Evolutionary conservation across 176 grass and related monocot genomes (phyloP), one percentile per base, ranked within the genome.

Genomic region (barley (Hordeum vulgare)): DNA sequence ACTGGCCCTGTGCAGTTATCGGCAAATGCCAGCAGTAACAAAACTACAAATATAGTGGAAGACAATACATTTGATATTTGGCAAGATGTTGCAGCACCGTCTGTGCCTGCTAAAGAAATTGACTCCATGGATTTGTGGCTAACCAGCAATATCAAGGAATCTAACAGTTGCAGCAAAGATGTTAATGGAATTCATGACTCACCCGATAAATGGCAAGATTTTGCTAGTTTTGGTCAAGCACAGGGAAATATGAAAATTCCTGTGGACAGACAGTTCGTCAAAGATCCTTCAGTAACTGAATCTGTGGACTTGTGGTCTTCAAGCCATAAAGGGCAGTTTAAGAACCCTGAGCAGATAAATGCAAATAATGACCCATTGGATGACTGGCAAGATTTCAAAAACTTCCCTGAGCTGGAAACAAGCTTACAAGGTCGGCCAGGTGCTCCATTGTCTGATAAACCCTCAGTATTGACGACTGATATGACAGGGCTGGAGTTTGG

Each of bases 201-300:
- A 29, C 36, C 83, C 18, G 87, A 83, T 85, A 89, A 78, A 79
- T 95, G 93, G 90, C 85, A 88, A 66, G 86, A 88, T 88, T 91
- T 95, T 81, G 77, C 88, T 80, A 81, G 77, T 85, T 92, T 80
- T 75, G 74, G 53, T 86, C 74, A 77, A 84, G 63, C 26, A 75
- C 68, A 64, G 21, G 17, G 29, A 74, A 85, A 47, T 72, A 67
- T 41, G 34, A 27, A 61, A 77, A 72, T 17, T 83, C 44, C 21
- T 64, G 80, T 66, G 74, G 49, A 84, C 83, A 81, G 80, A 20
- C 69, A 69, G 26, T 40, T 66, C 4, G 6, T 29, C 18, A 75
- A 87, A 57, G 78, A 90, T 75, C 61, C 81, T 87, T 54, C 74
- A 71, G 84, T 59, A 80, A 31, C 37, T 59, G 80, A 88, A 82